Evolutionary conservation across 345 rosid species (phyloP).

Genomic region (Citrus unshiu): DNA sequence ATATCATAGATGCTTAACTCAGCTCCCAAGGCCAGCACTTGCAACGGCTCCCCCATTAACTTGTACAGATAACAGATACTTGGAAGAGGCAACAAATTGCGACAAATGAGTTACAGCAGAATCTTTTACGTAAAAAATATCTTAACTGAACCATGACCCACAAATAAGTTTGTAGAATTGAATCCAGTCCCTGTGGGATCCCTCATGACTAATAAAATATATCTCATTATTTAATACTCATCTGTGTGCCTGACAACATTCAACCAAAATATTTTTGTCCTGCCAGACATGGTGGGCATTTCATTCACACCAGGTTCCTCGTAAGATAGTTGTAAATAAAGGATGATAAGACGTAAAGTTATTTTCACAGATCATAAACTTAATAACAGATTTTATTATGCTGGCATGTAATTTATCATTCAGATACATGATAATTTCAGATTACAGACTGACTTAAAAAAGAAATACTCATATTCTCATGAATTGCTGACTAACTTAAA

Average conservation of each 20-base stretch:
- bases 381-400: slow-evolving; percentile 1
- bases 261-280: slow-evolving; percentile 17
- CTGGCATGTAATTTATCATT: not conserved
- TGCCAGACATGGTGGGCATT: slow-evolving; percentile 10
- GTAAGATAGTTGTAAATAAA: slow-evolving; percentile 13
- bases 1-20: not conserved
- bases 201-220: not conserved
- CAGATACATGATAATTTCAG: not conserved
- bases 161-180: slow-evolving; percentile 3
- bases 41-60: not conserved
- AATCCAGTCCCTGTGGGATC: not conserved
- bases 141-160: slow-evolving; percentile 15
- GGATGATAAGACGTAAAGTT: not conserved
- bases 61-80: not conserved
- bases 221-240: not conserved
- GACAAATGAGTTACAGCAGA: not conserved
- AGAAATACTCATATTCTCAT: not conserved
- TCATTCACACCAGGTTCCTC: slow-evolving; percentile 5
- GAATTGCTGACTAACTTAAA: not conserved
- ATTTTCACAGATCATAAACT: slow-evolving; percentile 2
- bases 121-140: slow-evolving; percentile 9
- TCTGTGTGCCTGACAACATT: slow-evolving; percentile 8
- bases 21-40: not conserved
- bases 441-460: not conserved
- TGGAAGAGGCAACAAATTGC: slow-evolving; percentile 1